A percentile compares a stretch with the other conserved stretches of the same genome.
These are phyloP conservation scores for Eimeria tenella DNA, from an alignment of 169 alveolate genomes.

Conservation along the genomic window DNA sequence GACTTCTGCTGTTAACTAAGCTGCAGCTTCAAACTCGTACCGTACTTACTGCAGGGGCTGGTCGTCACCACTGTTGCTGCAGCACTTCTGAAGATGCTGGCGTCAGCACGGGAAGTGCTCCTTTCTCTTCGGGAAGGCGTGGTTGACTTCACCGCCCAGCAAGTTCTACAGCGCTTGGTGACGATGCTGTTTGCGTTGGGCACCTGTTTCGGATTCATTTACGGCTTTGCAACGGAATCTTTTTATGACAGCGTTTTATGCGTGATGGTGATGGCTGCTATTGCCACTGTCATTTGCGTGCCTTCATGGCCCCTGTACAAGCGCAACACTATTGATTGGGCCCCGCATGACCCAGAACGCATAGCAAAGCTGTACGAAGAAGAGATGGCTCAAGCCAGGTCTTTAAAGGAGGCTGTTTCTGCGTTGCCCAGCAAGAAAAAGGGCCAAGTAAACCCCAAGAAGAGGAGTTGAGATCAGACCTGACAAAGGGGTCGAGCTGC, in stretches of 20 bases:
- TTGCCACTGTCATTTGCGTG: slow-evolving; percentile 61
- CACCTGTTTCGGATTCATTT: slow-evolving; percentile 14
- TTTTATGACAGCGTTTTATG: slow-evolving; percentile 1
- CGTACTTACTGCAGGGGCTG: neutral
- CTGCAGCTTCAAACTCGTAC: too few species aligned
- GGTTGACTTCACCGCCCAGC: slow-evolving; percentile 69
- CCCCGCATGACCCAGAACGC: slow-evolving; percentile 75
- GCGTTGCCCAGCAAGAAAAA: too few species aligned
- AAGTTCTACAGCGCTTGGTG: slow-evolving; percentile 30
- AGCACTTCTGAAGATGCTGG: neutral
- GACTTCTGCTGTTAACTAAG: too few species aligned
- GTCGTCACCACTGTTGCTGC: neutral
- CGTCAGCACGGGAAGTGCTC: neutral
- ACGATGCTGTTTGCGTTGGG: neutral
- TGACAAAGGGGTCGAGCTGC: too few species aligned
- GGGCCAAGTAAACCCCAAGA: too few species aligned
- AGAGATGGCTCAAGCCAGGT: neutral
- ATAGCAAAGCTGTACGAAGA: slow-evolving; percentile 50
- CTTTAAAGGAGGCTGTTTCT: too few species aligned
- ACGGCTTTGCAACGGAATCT: slow-evolving; percentile 19
- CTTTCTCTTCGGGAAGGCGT: slow-evolving; percentile 37
- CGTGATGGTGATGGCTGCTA: neutral
- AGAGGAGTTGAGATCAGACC: too few species aligned
- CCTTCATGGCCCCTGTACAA: slow-evolving; percentile 74
- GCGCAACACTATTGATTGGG: slow-evolving; percentile 36